phyloP scores from a whole-genome alignment of 2,329 filamentous ascomycete species.

The Sarocladiaceae sp. region DNA sequence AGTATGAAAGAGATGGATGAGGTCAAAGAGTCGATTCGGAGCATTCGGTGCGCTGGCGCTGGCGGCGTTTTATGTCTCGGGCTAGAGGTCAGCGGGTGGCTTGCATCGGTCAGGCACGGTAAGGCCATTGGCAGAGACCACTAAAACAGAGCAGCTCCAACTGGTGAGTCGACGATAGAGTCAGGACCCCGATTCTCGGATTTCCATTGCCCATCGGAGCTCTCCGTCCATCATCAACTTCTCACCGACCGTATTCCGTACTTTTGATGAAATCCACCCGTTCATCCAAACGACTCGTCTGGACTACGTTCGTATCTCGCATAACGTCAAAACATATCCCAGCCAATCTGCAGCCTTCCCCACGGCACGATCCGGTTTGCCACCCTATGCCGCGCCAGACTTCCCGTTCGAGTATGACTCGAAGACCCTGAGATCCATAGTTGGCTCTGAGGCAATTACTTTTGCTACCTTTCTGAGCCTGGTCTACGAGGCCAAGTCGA shows the following conservation, averaged over 20 bases:
- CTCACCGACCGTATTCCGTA: too few relatives aligned
- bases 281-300: too few relatives aligned
- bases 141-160: neutral
- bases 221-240: neutral
- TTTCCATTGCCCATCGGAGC: neutral
- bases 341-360: constrained; percentile 8
- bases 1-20: neutral
- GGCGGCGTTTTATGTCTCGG: neutral
- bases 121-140: too few relatives aligned
- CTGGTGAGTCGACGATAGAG: neutral
- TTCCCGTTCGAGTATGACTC: neutral
- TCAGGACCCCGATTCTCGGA: neutral
- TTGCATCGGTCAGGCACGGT: constrained; percentile 2
- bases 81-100: neutral
- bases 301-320: neutral
- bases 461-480: neutral
- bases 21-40: constrained; percentile 3
- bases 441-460: neutral
- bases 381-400: neutral
- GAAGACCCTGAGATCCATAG: neutral
- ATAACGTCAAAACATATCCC: neutral
- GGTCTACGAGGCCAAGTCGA: neutral
- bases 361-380: constrained; percentile 3
- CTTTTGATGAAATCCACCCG: too few relatives aligned
- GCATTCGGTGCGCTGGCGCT: neutral